phyloP scores from a whole-genome alignment of 2,329 filamentous ascomycete species.

The Fusarium sp. region DNA sequence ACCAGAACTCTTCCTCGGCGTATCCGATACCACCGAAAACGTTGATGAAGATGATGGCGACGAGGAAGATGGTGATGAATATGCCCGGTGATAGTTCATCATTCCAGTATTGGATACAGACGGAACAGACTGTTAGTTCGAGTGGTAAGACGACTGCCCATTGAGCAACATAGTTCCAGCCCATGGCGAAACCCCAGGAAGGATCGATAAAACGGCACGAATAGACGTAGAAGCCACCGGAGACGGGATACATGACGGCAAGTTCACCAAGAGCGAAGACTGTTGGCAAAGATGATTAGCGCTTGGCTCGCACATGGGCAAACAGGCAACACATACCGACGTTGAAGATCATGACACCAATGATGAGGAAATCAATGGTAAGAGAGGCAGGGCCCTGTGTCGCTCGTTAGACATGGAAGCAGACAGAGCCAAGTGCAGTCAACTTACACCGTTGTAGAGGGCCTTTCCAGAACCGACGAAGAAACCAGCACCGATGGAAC shows the following conservation, averaged over 20 bases:
- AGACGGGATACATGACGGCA: constrained; percentile 71
- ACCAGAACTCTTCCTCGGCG: constrained; percentile 68
- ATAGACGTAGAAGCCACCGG: constrained; percentile 73
- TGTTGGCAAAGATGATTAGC: constrained; percentile 21
- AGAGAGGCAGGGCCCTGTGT: constrained; percentile 55
- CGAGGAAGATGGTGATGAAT: constrained; percentile 66
- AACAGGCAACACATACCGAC: constrained; percentile 48
- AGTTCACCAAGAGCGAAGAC: constrained; percentile 72
- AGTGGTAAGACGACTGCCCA: constrained; percentile 64
- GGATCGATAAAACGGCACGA: constrained; percentile 73
- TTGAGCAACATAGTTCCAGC: constrained; percentile 59
- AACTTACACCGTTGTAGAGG: constrained; percentile 58
- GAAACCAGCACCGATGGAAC: constrained; percentile 72
- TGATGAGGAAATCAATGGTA: constrained; percentile 64
- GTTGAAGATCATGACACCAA: constrained; percentile 72
- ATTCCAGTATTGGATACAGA: constrained; percentile 66
- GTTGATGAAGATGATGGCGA: constrained; percentile 64
- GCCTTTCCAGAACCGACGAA: constrained; percentile 71
- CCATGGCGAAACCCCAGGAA: constrained; percentile 69
- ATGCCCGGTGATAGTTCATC: constrained; percentile 59
- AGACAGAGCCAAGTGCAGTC: not conserved
- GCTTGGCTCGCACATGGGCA: no score
- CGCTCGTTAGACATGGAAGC: constrained; percentile 5
- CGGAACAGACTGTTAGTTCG: constrained; percentile 63
- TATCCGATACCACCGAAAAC: constrained; percentile 67